A percentile compares a stretch with the other conserved stretches of the same genome.
These are phyloP conservation scores for Saturnispora saitoi DNA, from an alignment of 805 yeast genomes.

Conservation along the genomic window DNA sequence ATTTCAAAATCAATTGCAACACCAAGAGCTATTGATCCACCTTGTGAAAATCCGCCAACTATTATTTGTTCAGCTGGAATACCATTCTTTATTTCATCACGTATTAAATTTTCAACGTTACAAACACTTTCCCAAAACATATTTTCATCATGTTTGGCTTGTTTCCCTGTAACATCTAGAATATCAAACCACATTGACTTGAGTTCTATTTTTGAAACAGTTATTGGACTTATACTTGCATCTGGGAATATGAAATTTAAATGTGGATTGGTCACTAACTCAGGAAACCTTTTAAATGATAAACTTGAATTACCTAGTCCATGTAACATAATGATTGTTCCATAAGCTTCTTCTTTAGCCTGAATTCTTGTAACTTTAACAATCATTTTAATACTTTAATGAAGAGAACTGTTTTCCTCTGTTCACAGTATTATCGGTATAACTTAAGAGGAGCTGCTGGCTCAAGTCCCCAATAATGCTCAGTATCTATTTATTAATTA, in stretches of 20 bases:
- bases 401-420: too few species aligned
- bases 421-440: neutral
- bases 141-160: constrained; percentile 39
- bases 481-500: neutral
- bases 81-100: constrained; percentile 44
- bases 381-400: neutral
- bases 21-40: constrained; percentile 73
- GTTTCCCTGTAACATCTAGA: constrained; percentile 37
- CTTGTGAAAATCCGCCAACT: constrained; percentile 96
- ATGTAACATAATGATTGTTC: constrained; percentile 61
- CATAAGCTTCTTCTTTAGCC: neutral
- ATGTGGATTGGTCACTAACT: constrained; percentile 36
- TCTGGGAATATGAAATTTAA: constrained; percentile 79
- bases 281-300: constrained; percentile 57
- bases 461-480: neutral
- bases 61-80: constrained; percentile 59
- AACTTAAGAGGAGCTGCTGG: neutral
- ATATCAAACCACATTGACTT: constrained; percentile 92
- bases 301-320: constrained; percentile 93
- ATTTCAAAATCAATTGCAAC: constrained; percentile 42
- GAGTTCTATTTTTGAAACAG: constrained; percentile 50
- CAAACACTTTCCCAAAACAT: constrained; percentile 48
- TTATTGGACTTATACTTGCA: constrained; percentile 67
- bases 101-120: constrained; percentile 36
- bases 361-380: constrained; percentile 3